Base-by-base conservation (phyloP, 805 yeast species). In the Millerozyma miso region DNA sequence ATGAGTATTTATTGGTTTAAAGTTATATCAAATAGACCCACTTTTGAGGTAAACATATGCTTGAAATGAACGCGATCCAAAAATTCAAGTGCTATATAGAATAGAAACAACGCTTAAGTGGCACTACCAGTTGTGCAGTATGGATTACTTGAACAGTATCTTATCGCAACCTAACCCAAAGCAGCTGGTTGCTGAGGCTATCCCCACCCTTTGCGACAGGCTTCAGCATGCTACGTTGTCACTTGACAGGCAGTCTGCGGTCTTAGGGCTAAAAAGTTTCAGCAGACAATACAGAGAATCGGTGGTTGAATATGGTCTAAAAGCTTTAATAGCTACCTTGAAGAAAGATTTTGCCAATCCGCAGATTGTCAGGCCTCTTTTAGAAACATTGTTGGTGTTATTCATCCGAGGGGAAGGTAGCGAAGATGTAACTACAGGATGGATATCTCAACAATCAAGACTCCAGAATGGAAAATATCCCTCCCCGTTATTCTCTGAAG, bases 201-300 rank as follows among this genome's bases (percentile, higher is more conserved):
- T 93, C 46, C 80, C 91, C 4, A 88, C 93, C 4, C 71, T 93
- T 35, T 87, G 96, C 52, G 96, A 95, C 58, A 72, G 98, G 34
- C 76, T 91, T 42, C 79, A 81, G 35, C 88, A 93, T 64, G 83
- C 97, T 3, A 83, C 85, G 0, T 63, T 86, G 48, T 73, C 93
- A 2, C 80, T 85, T 20, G 99, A 93, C 63, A 73, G 97, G 48
- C 70, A 96, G 41, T 91, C 97, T 1, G 98, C 98, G 0, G 86
- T 91, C 3, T 71, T 91, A 31, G 91, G 95, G 0, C 69, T 93
- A 48, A 90, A 91, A 58, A 86, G 95, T 34, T 89, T 88, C 59
- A 80, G 95, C 46, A 74, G 97, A 43, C 88, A 88, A 53, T 88
- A 84, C 59, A 70, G 99, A 47, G 99, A 93, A 62, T 72, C 83